These are phyloP conservation scores for Sporothrix pallida DNA, from an alignment of 2,329 filamentous ascomycete species.

Conservation along the genomic window DNA sequence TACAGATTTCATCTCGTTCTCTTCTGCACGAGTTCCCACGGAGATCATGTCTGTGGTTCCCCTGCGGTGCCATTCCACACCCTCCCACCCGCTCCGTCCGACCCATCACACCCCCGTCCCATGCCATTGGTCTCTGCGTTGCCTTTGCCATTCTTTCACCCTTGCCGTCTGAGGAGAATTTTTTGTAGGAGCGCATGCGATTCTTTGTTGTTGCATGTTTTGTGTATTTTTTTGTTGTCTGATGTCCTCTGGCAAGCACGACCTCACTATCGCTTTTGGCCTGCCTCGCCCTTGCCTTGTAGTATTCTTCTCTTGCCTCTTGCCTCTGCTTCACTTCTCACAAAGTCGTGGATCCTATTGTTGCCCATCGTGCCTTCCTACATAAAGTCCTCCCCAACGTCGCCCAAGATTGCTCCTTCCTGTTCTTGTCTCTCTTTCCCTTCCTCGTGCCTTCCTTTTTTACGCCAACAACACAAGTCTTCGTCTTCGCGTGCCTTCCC, in stretches of 20 bases:
- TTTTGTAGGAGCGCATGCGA: background rate
- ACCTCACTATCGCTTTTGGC: background rate
- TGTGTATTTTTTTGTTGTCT: background rate
- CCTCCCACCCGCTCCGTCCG: constrained; percentile 23
- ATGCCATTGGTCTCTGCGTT: constrained; percentile 26
- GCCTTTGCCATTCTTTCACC: constrained; percentile 6
- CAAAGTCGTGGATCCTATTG: constrained; percentile 21
- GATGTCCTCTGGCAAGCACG: background rate
- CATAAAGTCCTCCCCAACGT: constrained; percentile 2
- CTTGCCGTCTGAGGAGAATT: constrained; percentile 11
- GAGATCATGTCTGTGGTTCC: constrained; percentile 29
- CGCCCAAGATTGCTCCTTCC: constrained; percentile 25
- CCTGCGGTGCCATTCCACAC: constrained; percentile 28
- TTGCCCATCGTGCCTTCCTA: background rate
- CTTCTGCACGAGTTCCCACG: constrained; percentile 15
- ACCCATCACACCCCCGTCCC: constrained; percentile 18
- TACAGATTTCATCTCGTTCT: constrained; percentile 25
- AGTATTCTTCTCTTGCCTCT: background rate
- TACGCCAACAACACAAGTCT: constrained; percentile 10
- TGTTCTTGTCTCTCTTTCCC: background rate
- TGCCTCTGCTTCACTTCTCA: constrained; percentile 11
- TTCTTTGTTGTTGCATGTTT: background rate
- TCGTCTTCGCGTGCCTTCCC: constrained; percentile 29
- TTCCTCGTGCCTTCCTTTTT: constrained; percentile 30
- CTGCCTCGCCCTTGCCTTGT: background rate